Base-by-base conservation (phyloP, 345 rosid species). In the Salix arbutifolia region DNA sequence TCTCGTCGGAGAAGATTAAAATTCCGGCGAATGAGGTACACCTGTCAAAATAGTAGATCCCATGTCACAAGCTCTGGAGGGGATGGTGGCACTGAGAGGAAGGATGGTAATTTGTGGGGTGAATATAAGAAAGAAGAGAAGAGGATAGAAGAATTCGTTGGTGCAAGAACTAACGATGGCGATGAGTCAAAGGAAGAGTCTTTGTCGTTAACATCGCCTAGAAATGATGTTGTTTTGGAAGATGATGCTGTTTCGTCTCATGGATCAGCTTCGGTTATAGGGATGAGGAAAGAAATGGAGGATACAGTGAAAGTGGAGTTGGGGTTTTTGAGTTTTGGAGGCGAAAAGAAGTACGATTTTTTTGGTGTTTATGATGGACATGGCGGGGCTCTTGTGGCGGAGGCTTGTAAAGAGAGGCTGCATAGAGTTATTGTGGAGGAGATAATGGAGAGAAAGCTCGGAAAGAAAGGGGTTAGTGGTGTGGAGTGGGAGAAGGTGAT, bases 331-430 rank as follows among this genome's bases (percentile, higher is more conserved):
- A 70, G 28, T 1, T n/a, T 58, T 58, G 77, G 76, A 21, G 79
- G 73, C 0, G 83, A 67, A 19, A 66, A 44, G 56, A 58, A 23
- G 64, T 90, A 78, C 31, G 91, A 89, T 56, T 90, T 86, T 74
- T 90, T 80, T 26, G 92, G 90, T 38, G 92, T 90, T 13, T 90
- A 85, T 21, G 95, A 91, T 70, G 95, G 95, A 17, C 91, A 91
- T 81, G 95, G 95, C 9, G 95, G 95, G 13, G 48, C 88, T 6
- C 74, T 76, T 38, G 95, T 91, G 82, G 91, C 92, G 69, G 88
- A 84, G 76, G 92, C 82, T 18, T 91, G 95, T 9, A 77, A 71
- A 64, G 89, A 89, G 83, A 71, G 90, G 79, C n/a, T 91, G 73
- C 95, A 91, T 53, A 44, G 69, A 56, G 73, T 89, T 67, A 48